phyloP scores from a whole-genome alignment of 768 basidiomycete species.

The Naematelia encephala region DNA sequence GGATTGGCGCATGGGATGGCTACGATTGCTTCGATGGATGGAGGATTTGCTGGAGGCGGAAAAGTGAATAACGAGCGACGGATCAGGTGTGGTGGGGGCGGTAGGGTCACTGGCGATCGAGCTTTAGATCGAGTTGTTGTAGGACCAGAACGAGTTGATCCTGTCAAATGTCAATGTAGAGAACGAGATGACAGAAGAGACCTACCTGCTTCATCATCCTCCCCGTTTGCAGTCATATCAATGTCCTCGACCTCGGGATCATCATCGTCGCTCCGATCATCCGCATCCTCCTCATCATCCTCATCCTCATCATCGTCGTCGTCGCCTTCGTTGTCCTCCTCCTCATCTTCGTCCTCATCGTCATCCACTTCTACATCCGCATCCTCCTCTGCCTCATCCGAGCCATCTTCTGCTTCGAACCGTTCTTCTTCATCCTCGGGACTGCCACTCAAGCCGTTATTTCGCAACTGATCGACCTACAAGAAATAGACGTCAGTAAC shows the following conservation, averaged over 20 bases:
- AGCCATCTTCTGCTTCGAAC: slow-evolving; percentile 50
- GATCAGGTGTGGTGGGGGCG: slow-evolving; percentile 36
- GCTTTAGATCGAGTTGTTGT: background rate
- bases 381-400: slow-evolving; percentile 43
- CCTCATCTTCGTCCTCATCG: slow-evolving; percentile 27
- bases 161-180: background rate
- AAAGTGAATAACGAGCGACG: slow-evolving; percentile 45
- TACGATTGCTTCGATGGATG: slow-evolving; percentile 84
- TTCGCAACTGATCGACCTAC: background rate
- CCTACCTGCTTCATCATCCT: slow-evolving; percentile 19
- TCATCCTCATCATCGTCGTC: slow-evolving; percentile 32
- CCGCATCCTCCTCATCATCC: slow-evolving; percentile 31
- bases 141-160: background rate
- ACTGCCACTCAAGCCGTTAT: slow-evolving; percentile 31
- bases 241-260: slow-evolving; percentile 19
- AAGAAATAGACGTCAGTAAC: no score
- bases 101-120: slow-evolving; percentile 6
- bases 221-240: slow-evolving; percentile 21
- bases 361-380: slow-evolving; percentile 28
- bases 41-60: slow-evolving; percentile 56
- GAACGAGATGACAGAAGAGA: background rate
- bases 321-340: slow-evolving; percentile 26
- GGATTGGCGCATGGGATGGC: slow-evolving; percentile 85
- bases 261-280: slow-evolving; percentile 7
- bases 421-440: slow-evolving; percentile 55